A percentile compares a stretch with the other conserved stretches of the same genome.
phyloP scores from a whole-genome alignment of 225 moss, liverwort and hornwort genomes.

The Thuidium tamariscinum region DNA sequence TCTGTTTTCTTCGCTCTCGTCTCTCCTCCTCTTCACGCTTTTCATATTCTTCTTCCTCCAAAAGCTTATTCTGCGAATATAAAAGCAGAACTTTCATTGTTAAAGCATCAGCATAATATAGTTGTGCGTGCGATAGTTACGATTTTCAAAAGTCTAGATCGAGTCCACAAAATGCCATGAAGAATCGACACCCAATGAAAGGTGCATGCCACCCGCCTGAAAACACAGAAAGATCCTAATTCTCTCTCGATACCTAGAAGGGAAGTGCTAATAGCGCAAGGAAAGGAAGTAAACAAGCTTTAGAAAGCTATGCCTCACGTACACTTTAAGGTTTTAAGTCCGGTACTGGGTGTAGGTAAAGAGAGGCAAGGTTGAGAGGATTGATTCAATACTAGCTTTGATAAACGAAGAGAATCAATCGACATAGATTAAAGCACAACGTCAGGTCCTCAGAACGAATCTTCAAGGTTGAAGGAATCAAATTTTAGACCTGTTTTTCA shows the following conservation, averaged over 20 bases:
- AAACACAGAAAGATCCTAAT: not conserved
- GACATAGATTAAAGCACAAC: not conserved
- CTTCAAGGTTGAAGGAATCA: slow-evolving; percentile 2
- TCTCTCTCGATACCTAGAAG: not conserved
- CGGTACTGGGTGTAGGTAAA: not conserved
- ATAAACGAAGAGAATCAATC: not conserved
- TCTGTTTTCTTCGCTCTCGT: slow-evolving; percentile 86
- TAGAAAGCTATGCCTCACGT: not conserved
- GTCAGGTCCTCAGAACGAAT: not conserved
- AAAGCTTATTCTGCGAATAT: slow-evolving; percentile 77
- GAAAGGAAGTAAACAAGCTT: not conserved
- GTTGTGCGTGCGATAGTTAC: not conserved
- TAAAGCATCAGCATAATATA: not conserved
- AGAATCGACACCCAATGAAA: not conserved
- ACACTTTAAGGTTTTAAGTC: not conserved
- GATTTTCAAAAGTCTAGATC: not conserved
- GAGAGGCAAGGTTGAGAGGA: not conserved
- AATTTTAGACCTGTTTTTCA: slow-evolving; percentile 83
- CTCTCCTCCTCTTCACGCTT: slow-evolving; percentile 99
- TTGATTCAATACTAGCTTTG: not conserved
- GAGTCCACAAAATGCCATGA: not conserved
- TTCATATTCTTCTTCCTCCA: slow-evolving; percentile 99
- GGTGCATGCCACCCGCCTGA: not conserved
- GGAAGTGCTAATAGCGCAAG: not conserved
- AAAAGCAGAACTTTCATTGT: not conserved